A percentile compares a stretch with the other conserved stretches of the same genome.
Conservation (phyloP, 2,329 filamentous ascomycete species). For the Emmonsiellopsis sp. region DNA sequence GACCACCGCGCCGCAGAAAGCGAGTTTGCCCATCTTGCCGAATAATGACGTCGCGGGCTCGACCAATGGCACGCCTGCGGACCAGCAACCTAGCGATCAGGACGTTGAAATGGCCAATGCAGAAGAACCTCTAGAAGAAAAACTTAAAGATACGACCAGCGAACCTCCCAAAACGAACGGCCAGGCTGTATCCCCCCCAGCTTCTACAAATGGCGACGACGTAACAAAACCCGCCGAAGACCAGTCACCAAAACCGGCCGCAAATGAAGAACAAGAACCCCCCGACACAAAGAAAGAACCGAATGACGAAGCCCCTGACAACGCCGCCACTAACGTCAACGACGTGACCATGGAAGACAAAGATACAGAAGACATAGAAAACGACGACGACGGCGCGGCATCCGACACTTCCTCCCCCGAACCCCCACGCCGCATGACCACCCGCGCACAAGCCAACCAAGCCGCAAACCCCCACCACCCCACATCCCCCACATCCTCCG, state of each 20-base stretch:
- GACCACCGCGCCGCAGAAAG: constrained; percentile 6
- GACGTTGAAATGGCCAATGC: constrained; percentile 29
- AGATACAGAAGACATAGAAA: constrained; percentile 6
- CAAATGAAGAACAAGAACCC: neutral
- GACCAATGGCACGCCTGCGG: neutral
- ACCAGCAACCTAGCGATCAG: constrained; percentile 8
- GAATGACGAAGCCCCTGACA: neutral
- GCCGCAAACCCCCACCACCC: constrained; percentile 21
- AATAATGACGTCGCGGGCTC: constrained; percentile 6
- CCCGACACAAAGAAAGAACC: neutral
- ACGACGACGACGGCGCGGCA: constrained; percentile 10
- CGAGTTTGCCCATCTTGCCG: neutral
- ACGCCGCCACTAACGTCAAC: constrained; percentile 3
- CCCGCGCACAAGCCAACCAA: constrained; percentile 34
- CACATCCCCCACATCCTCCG: constrained; percentile 19
- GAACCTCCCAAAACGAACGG: neutral
- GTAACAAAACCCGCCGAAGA: neutral
- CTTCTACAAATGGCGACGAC: constrained; percentile 5
- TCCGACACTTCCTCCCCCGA: constrained; percentile 23
- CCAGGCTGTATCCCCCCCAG: constrained; percentile 1
- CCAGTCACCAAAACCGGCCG: neutral
- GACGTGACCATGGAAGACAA: constrained; percentile 12
- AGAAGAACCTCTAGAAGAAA: constrained; percentile 3
- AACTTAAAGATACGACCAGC: neutral
- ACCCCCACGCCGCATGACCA: constrained; percentile 38